Conservation (phyloP, 768 basidiomycete genomes). For the Trametes elegans region DNA sequence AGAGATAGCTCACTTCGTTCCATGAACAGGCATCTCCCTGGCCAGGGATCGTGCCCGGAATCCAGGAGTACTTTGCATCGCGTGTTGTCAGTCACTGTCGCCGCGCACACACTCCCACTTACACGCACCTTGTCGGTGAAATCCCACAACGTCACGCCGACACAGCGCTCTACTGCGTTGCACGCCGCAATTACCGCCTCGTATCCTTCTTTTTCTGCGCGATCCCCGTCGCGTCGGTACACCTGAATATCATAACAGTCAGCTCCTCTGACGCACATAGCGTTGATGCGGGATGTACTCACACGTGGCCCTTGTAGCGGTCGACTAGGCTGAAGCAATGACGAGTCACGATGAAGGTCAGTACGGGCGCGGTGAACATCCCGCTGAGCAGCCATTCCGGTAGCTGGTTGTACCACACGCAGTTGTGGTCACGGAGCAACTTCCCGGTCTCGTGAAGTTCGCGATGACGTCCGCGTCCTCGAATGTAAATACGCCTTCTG, state of each 20-base stretch:
- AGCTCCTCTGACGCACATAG: background rate
- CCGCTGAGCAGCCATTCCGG: conserved; percentile 36
- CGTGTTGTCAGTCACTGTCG: background rate
- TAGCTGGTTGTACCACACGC: conserved; percentile 43
- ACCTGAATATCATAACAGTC: background rate
- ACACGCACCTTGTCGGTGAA: conserved; percentile 35
- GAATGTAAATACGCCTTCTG: conserved; percentile 46
- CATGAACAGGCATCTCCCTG: conserved; percentile 30
- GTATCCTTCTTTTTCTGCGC: conserved; percentile 58
- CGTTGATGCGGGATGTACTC: conserved; percentile 2
- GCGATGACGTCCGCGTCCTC: conserved; percentile 42
- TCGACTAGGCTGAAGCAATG: conserved; percentile 48
- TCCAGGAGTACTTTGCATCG: conserved; percentile 31
- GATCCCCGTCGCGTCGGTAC: conserved; percentile 38
- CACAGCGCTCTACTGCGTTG: conserved; percentile 34
- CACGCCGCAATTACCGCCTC: conserved; percentile 52
- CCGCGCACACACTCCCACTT: background rate
- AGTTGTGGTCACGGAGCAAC: conserved; percentile 44
- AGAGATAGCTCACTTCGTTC: conserved; percentile 29
- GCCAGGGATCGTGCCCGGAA: conserved; percentile 31
- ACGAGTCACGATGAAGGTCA: conserved; percentile 41
- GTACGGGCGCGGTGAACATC: conserved; percentile 33
- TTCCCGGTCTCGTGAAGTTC: conserved; percentile 44
- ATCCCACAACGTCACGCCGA: conserved; percentile 41
- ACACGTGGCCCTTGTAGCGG: conserved; percentile 54